Conservation (phyloP, 2,329 filamentous ascomycete genomes). For the Claviceps arundinis region DNA sequence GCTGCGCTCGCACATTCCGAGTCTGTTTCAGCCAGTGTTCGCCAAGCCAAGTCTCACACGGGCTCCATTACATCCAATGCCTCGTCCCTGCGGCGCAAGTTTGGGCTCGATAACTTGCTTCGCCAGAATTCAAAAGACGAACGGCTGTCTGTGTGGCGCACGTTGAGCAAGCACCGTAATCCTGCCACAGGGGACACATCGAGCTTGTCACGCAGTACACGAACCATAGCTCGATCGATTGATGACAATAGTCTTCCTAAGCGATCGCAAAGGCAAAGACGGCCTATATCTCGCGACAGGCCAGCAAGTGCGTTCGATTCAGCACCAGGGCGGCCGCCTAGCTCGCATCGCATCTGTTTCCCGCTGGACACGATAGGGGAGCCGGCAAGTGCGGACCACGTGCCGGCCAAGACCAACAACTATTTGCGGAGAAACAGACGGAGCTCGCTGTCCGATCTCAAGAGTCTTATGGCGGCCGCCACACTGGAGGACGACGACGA, state of each 20-base stretch:
- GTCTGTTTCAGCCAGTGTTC: conserved; percentile 41
- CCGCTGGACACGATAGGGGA: conserved; percentile 47
- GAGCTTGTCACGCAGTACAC: conserved; percentile 52
- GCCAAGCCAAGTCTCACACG: conserved; percentile 46
- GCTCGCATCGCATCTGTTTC: conserved; percentile 43
- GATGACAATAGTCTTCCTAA: conserved; percentile 45
- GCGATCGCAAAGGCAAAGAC: conserved; percentile 18
- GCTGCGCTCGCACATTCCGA: conserved; percentile 35
- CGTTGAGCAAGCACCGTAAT: conserved; percentile 68
- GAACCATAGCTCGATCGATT: conserved; percentile 63
- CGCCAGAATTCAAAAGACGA: conserved; percentile 71
- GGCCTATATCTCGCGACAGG: conserved; percentile 45
- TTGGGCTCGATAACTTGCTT: conserved; percentile 64
- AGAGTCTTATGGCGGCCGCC: conserved; percentile 50
- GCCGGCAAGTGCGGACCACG: conserved; percentile 30
- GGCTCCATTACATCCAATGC: conserved; percentile 75
- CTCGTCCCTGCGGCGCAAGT: conserved; percentile 72
- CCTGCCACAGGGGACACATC: conserved; percentile 44
- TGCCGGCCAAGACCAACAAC: conserved; percentile 17
- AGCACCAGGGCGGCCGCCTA: conserved; percentile 36
- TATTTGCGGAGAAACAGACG: conserved; percentile 61
- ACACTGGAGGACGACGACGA: conserved; percentile 22
- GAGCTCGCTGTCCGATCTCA: conserved; percentile 83
- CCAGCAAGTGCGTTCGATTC: conserved; percentile 53
- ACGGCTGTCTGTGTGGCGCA: conserved; percentile 69